Evolutionary conservation across 2,329 filamentous ascomycete genomes (phyloP).

Genomic region (Paramyrothecium sp.): DNA sequence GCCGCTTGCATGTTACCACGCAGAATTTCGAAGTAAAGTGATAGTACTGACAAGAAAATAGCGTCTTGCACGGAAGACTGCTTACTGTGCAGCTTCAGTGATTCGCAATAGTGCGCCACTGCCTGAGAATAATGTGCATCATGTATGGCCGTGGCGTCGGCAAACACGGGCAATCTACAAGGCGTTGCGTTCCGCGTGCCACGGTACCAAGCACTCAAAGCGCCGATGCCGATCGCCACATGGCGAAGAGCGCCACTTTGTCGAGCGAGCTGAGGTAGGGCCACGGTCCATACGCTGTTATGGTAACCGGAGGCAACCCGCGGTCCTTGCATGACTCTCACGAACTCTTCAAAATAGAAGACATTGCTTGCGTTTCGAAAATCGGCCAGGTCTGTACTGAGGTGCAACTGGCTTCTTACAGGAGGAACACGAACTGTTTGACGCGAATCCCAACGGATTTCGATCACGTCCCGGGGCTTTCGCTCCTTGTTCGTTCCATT

Average conservation of each 20-base stretch:
- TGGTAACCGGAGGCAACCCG: conserved; percentile 24
- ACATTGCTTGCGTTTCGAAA: conserved; percentile 10
- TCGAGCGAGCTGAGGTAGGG: conserved; percentile 26
- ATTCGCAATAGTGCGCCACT: conserved; percentile 30
- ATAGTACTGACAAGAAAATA: conserved; percentile 27
- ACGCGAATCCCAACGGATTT: conserved; percentile 21
- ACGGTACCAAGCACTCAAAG: conserved; percentile 15
- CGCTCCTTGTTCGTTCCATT: neutral
- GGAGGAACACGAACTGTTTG: neutral
- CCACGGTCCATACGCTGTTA: conserved; percentile 24
- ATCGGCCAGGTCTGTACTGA: conserved; percentile 8
- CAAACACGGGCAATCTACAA: neutral
- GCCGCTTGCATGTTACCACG: conserved; percentile 27
- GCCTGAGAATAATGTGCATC: conserved; percentile 27
- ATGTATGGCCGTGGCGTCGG: neutral
- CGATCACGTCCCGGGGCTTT: conserved; percentile 4
- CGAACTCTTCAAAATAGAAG: conserved; percentile 29
- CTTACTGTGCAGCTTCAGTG: conserved; percentile 26
- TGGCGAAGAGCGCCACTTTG: conserved; percentile 22
- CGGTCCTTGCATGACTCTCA: conserved; percentile 20
- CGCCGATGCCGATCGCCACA: conserved; percentile 30
- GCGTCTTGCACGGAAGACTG: conserved; percentile 23
- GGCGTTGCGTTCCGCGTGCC: neutral
- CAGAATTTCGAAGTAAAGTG: conserved; percentile 28
- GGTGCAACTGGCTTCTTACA: conserved; percentile 3